Base-by-base conservation (phyloP, 768 basidiomycete species). In the Pleurotus eryngii region DNA sequence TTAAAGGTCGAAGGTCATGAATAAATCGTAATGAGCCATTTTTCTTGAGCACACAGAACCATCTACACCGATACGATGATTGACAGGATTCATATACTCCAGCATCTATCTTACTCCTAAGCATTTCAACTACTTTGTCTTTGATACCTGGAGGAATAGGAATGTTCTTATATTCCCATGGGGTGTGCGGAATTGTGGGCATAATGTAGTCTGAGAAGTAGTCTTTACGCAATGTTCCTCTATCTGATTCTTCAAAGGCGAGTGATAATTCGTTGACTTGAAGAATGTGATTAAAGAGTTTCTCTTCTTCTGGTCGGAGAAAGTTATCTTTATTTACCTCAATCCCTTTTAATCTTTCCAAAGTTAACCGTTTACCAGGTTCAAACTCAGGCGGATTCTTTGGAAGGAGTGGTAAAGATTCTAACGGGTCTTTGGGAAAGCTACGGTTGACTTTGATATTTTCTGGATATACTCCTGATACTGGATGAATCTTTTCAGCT, bases 91-190 rank as follows among this genome's bases (percentile, higher is more conserved):
- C 69, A 47, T 76, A 78, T 0, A 73, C 67, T 3, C 73, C 75
- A 1, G 72, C 65, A 0, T 46, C 61, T 1, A 76, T 68, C 56
- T 76, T 76, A 1, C 61, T 20, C 20, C 68, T 61, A 1, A 79
- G 48, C 0, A 74, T 55, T 1, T 65, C 58, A 1, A 71, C 60
- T 0, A 77, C 69, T 56, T 70, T 37, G 2, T 70, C 24, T 26
- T 26, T 26, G 5, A 26, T 26, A 1, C 24, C 24, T 26, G 24
- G 24, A 6, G 24, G 24, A 62, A 77, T 74, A 1, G 72, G 73
- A 20, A 74, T 70, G 26, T 73, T 70, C n/a, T 54, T 57, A 2
- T 64, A 49, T 4, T 55, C 65, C 76, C 74, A 78, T 1, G 76
- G 77, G 0, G 55, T 59, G 49, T 78, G 77, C 4, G 65, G 59